Evolutionary conservation across 805 yeast species (phyloP), one percentile per base, ranked within the genome.

Genomic region (Wickerhamiella bombiphila): DNA sequence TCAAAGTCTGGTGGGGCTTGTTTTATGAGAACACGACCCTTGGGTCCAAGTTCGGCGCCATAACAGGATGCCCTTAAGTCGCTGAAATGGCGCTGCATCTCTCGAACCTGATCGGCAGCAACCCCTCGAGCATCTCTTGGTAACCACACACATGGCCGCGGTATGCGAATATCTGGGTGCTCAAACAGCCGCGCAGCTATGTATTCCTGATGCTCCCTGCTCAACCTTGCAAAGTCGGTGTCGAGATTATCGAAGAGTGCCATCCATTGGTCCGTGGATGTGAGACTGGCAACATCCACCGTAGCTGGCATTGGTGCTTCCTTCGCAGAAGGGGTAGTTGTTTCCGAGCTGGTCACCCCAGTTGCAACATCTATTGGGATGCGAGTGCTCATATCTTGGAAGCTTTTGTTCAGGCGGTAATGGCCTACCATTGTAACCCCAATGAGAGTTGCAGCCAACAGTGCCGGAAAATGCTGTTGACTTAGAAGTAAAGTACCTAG

Each of bases 401-500:
- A 74, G 31, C 66, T 53, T 29, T 52, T 56, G 35, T 69, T 66
- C 7, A 80, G 61, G 5, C 67, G 63, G 30, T 64, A 52, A 44
- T 85, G 85, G 1, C 67, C 70, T 24, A 70, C 64, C 3, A 74
- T 57, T 0, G 94, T 81, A 2, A 58, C 44, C 2, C 70, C 43
- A 22, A 80, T 54, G 0, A 73, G 56, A 1, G 67, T 30, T 2
- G 71, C 51, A 72, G 77, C 76, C 6, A 70, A 43, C 35, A 68
- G 60, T 3, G 71, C 74, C 36, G 69, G 77, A 64, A 68, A 31
- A 55, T 63, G 41, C 58, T 66, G 37, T 50, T 64, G 62, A 43
- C 76, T 76, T 13, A 80, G 56, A 30, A 80, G 69, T 47, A 81
- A 76, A 7, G 82, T 59, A 0, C 95, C 96, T 30, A 80, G 66